These are phyloP conservation scores for Alternaria arbusti DNA, from an alignment of 2,329 filamentous ascomycete genomes.

Conservation along the genomic window DNA sequence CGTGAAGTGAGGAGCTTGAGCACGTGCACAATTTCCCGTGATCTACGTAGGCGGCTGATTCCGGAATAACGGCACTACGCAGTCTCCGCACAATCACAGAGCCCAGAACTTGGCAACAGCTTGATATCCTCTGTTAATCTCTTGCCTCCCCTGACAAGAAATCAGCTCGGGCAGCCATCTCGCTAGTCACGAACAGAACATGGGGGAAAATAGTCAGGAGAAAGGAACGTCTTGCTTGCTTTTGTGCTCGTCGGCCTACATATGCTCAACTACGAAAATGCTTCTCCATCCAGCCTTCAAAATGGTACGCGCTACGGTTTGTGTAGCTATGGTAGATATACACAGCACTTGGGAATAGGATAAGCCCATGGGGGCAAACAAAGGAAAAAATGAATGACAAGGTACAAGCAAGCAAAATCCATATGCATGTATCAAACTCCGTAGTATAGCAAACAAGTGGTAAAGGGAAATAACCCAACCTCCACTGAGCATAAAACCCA, in stretches of 20 bases:
- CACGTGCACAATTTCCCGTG: neutral
- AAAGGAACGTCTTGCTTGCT: slow-evolving; percentile 39
- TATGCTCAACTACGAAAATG: slow-evolving; percentile 22
- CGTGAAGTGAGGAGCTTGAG: slow-evolving; percentile 3
- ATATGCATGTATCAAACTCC: slow-evolving; percentile 48
- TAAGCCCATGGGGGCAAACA: slow-evolving; percentile 17
- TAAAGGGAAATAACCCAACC: slow-evolving; percentile 24
- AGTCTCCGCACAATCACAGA: neutral
- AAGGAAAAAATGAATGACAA: slow-evolving; percentile 16
- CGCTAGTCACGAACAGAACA: neutral
- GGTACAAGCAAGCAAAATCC: slow-evolving; percentile 30
- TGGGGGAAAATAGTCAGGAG: neutral
- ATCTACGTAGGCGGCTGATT: slow-evolving; percentile 30
- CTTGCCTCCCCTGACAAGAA: neutral
- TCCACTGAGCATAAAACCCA: slow-evolving; percentile 38
- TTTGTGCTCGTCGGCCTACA: slow-evolving; percentile 32
- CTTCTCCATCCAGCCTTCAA: slow-evolving; percentile 6
- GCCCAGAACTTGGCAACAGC: neutral
- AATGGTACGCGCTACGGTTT: slow-evolving; percentile 21
- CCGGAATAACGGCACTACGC: neutral
- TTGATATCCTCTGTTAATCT: neutral
- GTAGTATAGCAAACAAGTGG: slow-evolving; percentile 28
- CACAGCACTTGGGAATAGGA: slow-evolving; percentile 24
- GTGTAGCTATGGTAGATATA: slow-evolving; percentile 35
- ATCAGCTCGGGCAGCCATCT: neutral